A percentile compares a stretch with the other conserved stretches of the same genome.
phyloP scores from a whole-genome alignment of 2,329 filamentous ascomycete genomes.

The Chrysoporthe puriensis region DNA sequence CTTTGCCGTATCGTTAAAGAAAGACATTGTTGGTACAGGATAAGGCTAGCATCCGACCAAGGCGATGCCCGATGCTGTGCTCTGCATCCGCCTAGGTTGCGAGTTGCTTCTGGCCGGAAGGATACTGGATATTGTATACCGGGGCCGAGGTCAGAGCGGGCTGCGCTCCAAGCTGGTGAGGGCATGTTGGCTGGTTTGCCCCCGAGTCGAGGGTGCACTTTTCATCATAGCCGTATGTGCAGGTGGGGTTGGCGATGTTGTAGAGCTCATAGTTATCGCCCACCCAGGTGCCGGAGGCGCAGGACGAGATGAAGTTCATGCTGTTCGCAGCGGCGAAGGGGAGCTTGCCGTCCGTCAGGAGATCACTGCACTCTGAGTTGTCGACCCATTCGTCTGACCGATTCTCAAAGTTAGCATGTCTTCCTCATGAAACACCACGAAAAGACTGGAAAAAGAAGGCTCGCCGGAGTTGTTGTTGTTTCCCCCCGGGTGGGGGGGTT shows the following conservation, averaged over 20 bases:
- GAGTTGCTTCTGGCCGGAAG: slow-evolving; percentile 7
- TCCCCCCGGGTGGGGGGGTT: neutral
- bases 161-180: slow-evolving; percentile 17
- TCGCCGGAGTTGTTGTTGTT: too few species aligned
- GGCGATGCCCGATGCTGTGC: neutral
- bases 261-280: slow-evolving; percentile 55
- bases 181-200: slow-evolving; percentile 11
- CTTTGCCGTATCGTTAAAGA: neutral
- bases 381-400: slow-evolving; percentile 48
- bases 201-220: slow-evolving; percentile 44
- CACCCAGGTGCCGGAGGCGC: slow-evolving; percentile 53
- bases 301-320: slow-evolving; percentile 57
- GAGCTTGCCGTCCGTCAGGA: slow-evolving; percentile 56
- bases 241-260: slow-evolving; percentile 57
- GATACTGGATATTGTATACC: slow-evolving; percentile 18
- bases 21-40: neutral
- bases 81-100: neutral
- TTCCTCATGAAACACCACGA: neutral
- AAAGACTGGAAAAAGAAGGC: neutral
- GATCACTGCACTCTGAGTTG: slow-evolving; percentile 51
- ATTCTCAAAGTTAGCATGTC: neutral
- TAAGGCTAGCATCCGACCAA: neutral
- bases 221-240: slow-evolving; percentile 56
- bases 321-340: slow-evolving; percentile 60
- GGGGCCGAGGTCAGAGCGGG: slow-evolving; percentile 10